Percentiles rank a stretch among this genome's conserved stretches.
Conservation (phyloP, 257 asterid genomes). For the Solanum stenotomum region DNA sequence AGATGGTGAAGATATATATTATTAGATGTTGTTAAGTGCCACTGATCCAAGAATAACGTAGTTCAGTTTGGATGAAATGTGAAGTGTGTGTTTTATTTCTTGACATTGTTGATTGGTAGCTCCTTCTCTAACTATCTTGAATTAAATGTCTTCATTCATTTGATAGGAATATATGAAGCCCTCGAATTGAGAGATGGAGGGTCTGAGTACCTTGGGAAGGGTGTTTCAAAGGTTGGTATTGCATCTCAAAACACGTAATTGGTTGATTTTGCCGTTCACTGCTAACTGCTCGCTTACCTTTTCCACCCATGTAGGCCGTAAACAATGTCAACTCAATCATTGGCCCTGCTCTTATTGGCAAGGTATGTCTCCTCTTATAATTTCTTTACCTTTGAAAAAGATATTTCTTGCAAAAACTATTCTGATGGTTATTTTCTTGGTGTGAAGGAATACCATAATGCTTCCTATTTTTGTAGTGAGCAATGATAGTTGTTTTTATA, state of each 20-base stretch:
- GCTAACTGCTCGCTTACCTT: not conserved
- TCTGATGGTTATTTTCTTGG: not conserved
- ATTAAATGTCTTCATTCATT: not conserved
- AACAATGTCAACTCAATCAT: conserved; percentile 74
- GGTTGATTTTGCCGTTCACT: not conserved
- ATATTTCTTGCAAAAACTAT: not conserved
- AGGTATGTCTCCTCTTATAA: conserved; percentile 20
- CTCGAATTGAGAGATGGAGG: conserved; percentile 97
- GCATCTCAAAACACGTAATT: not conserved
- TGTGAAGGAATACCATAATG: not conserved
- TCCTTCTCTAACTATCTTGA: not conserved
- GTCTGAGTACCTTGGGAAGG: conserved; percentile 96
- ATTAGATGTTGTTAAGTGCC: not conserved
- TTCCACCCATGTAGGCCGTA: conserved; percentile 40
- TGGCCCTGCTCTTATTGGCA: conserved; percentile 89
- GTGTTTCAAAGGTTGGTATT: conserved; percentile 48
- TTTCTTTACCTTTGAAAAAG: not conserved
- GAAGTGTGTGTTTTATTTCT: not conserved
- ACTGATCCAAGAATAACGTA: not conserved
- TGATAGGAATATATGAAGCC: conserved; percentile 81
- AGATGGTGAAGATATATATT: not conserved
- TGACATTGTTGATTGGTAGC: not conserved
- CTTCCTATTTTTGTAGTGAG: not conserved
- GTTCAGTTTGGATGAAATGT: not conserved
- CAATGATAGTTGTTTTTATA: not conserved